These are phyloP conservation scores for Calonectria naviculata DNA, from an alignment of 2,329 filamentous ascomycete species.

Conservation along the genomic window DNA sequence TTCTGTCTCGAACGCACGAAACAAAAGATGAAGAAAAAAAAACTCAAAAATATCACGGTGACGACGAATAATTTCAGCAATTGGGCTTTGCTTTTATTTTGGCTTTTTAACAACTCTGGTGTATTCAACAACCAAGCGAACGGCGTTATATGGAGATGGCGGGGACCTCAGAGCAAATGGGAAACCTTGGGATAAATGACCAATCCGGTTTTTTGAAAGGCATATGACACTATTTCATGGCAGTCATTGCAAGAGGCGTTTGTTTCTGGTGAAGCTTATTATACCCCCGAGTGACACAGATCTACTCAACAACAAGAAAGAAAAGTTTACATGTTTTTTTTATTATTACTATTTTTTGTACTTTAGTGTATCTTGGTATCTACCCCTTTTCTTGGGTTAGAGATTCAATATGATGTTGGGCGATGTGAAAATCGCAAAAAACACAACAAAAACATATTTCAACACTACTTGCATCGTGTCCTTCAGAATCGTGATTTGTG, in stretches of 20 bases:
- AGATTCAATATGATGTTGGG: not conserved
- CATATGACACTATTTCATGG: conserved; percentile 23
- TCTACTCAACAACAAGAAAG: conserved; percentile 25
- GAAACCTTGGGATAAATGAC: conserved; percentile 22
- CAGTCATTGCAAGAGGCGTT: conserved; percentile 44
- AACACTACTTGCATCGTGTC: no score
- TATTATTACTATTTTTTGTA: not conserved
- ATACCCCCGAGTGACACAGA: conserved; percentile 49
- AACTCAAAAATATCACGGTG: conserved; percentile 3
- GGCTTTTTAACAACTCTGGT: not conserved
- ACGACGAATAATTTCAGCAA: not conserved
- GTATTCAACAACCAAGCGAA: conserved; percentile 29
- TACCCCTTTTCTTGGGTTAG: not conserved
- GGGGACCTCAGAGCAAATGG: conserved; percentile 48
- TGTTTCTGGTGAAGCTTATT: conserved; percentile 59
- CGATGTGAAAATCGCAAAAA: not conserved
- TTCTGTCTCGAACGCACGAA: not conserved
- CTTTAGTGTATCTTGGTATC: not conserved
- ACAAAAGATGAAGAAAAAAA: not conserved
- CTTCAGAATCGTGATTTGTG: no score
- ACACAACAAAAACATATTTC: no score
- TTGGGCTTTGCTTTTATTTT: not conserved
- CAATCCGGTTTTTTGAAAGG: conserved; percentile 26
- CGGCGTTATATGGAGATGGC: conserved; percentile 35
- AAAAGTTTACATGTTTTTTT: conserved; percentile 6